These are phyloP conservation scores for Trametes cingulata DNA, from an alignment of 768 basidiomycete genomes.

Conservation along the genomic window DNA sequence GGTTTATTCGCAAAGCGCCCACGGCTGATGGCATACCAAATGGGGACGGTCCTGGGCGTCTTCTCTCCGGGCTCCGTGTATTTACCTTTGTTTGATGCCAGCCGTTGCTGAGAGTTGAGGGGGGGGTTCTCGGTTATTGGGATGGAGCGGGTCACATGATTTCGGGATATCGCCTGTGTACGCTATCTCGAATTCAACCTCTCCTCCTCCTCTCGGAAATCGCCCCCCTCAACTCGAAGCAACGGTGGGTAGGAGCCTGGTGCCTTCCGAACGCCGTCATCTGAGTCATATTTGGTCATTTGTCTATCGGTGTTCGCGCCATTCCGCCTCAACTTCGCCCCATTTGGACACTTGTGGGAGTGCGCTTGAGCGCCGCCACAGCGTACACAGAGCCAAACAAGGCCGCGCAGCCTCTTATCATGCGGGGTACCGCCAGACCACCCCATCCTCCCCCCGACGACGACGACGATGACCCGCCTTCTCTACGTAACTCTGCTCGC, in stretches of 20 bases:
- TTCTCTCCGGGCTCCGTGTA: too few species aligned
- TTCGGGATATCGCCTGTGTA: too few species aligned
- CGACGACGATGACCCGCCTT: conserved; percentile 32
- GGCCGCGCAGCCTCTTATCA: conserved; percentile 25
- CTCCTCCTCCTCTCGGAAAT: too few species aligned
- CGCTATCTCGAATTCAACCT: too few species aligned
- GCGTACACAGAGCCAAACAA: conserved; percentile 23
- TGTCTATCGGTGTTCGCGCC: not conserved
- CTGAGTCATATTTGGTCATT: not conserved
- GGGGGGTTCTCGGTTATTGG: too few species aligned
- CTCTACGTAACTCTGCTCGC: conserved; percentile 38
- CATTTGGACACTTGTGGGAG: conserved; percentile 4
- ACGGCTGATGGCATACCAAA: too few species aligned
- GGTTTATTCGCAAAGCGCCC: too few species aligned
- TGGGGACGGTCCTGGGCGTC: too few species aligned
- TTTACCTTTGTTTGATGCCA: too few species aligned
- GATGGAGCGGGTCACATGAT: too few species aligned
- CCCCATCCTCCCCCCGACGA: conserved; percentile 14
- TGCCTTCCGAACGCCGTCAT: not conserved
- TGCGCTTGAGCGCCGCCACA: conserved; percentile 13
- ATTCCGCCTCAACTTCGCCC: conserved; percentile 3
- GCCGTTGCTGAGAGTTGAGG: too few species aligned
- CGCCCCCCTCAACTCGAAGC: too few species aligned
- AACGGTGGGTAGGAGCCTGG: not conserved
- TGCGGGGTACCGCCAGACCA: not conserved